Base-by-base conservation (phyloP, 495 filamentous ascomycete species). In the Pyronema domesticum region DNA sequence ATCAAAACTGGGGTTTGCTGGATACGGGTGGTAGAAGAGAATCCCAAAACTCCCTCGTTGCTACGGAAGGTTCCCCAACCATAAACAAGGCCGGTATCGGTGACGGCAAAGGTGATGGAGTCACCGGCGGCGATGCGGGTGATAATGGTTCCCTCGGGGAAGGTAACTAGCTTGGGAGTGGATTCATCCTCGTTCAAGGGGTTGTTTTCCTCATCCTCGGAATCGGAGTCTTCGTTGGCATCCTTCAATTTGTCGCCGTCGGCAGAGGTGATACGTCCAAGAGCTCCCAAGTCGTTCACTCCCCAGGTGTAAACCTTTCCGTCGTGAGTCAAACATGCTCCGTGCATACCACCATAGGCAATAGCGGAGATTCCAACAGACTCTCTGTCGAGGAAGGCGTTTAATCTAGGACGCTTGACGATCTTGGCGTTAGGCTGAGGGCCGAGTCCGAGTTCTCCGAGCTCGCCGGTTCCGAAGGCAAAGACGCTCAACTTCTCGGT, bases 41-140 rank as follows among this genome's bases (percentile, higher is more conserved):
- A 89, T 23, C 82, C 84, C 46, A 88, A 72, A 53, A 80, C 74
- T 46, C 85, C 85, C 54, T 85, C 84, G 59, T 74, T 76, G 42
- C 72, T 79, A 60, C 77, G 63, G 65, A 86, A 85, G 33, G 78
- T 80, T 44, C 82, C 82, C 81, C 82, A 86, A 10, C 80, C 81
- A 58, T 78, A 84, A 14, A 86, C 80, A 33, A 66, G 66, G 7
- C 82, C 82, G 34, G 74, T 72, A 30, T 76, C 72, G 3, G 82
- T 84, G 18, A 86, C 68, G 9, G 74, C 75, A 64, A 84, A 79
- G 0, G 76, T 76, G 37, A 75, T 71, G 44, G 75, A 80, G 59
- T 85, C 80, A 40, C 74, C 73, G 52, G 80, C 81, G 19, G 70
- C 71, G 46, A 86, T 70, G 54, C 77, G 71, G 15, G 72, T 71